Evolutionary conservation across 164 flowering plant genomes (phyloP).

Genomic region (Magnolia officinalis): DNA sequence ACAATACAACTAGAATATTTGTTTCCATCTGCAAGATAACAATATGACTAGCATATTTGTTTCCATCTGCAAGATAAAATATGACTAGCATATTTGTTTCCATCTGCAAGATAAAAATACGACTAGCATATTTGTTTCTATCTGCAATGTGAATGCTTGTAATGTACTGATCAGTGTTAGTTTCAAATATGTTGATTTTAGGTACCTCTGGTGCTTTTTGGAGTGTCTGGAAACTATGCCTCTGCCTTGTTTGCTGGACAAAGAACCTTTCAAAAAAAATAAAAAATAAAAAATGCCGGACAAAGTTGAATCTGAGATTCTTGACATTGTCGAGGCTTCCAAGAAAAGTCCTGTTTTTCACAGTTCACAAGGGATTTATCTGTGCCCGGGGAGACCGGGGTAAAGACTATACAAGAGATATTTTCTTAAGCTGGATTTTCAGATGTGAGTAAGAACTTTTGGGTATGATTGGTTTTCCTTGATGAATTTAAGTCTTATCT

Average conservation of each 20-base stretch:
- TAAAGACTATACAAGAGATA: conserved; percentile 46
- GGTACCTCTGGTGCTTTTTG: conserved; percentile 71
- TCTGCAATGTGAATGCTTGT: neutral
- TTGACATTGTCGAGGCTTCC: conserved; percentile 57
- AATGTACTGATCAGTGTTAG: neutral
- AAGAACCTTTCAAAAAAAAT: conserved; percentile 1
- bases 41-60: neutral
- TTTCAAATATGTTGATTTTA: conserved; percentile 15
- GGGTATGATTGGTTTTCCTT: conserved; percentile 29
- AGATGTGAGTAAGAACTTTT: conserved; percentile 65
- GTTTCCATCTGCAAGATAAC: no score
- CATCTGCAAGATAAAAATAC: no score
- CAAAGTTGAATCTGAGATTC: conserved; percentile 73
- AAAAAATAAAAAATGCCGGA: conserved; percentile 54
- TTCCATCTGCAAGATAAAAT: neutral
- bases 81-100: no score
- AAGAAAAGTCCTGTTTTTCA: conserved; percentile 56
- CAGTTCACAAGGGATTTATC: conserved; percentile 69
- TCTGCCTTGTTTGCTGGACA: conserved; percentile 72
- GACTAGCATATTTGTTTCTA: neutral
- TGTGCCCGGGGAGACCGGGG: conserved; percentile 49
- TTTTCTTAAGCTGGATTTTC: conserved; percentile 57
- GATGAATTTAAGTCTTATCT: neutral
- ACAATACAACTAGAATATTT: no score
- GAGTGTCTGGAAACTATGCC: conserved; percentile 86